phyloP scores from a whole-genome alignment of 768 basidiomycete genomes.

The Psilocybe azurescens region DNA sequence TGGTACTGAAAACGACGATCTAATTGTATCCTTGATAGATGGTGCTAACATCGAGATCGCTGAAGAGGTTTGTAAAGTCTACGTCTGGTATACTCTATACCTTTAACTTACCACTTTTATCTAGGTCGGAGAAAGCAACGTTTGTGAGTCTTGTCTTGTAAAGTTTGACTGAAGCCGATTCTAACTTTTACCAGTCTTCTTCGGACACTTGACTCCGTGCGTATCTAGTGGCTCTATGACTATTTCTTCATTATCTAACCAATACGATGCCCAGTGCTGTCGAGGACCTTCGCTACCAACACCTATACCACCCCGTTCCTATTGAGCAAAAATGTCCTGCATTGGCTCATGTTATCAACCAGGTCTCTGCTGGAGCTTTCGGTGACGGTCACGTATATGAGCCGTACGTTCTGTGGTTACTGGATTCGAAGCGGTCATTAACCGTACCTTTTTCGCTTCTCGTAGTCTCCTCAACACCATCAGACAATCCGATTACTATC shows the following conservation, averaged over 20 bases:
- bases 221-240: constrained; percentile 16
- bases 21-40: constrained; percentile 45
- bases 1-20: neutral
- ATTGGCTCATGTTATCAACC: constrained; percentile 78
- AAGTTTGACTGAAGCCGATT: neutral
- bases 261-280: constrained; percentile 54
- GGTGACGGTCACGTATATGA: constrained; percentile 86
- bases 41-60: constrained; percentile 98
- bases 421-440: neutral
- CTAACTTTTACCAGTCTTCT: constrained; percentile 66
- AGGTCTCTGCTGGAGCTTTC: constrained; percentile 79
- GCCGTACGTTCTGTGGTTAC: constrained; percentile 57
- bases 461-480: constrained; percentile 75
- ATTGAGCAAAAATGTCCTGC: constrained; percentile 85
- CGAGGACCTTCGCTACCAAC: constrained; percentile 85
- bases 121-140: constrained; percentile 83
- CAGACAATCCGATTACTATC: constrained; percentile 76
- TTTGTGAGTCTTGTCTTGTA: constrained; percentile 65
- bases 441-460: constrained; percentile 22
- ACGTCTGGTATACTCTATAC: too few species aligned
- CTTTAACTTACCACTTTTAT: neutral
- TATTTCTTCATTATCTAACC: neutral
- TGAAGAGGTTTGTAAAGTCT: constrained; percentile 60
- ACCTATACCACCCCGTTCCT: constrained; percentile 81
- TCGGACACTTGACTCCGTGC: constrained; percentile 82